Percentiles rank a stretch among this genome's conserved stretches.
These are phyloP conservation scores for Coprinopsis marcescibilis DNA, from an alignment of 768 basidiomycete species.

Conservation along the genomic window DNA sequence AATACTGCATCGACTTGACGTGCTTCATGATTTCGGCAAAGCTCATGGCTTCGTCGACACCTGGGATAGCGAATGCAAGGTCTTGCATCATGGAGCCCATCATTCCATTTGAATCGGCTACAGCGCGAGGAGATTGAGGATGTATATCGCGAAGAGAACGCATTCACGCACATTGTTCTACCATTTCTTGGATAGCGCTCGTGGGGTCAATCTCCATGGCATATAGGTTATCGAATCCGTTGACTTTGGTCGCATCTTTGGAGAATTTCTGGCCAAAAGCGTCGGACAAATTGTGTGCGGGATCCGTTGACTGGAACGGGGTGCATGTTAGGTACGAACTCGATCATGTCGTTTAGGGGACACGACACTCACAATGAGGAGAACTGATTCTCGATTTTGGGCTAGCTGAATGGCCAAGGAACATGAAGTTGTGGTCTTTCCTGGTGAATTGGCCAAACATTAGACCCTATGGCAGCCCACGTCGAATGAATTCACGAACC, in stretches of 20 bases:
- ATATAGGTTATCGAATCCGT: constrained; percentile 92
- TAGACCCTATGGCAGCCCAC: constrained; percentile 1
- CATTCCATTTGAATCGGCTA: constrained; percentile 85
- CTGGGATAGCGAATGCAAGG: constrained; percentile 96
- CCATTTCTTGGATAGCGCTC: constrained; percentile 97
- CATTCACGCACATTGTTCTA: constrained; percentile 80
- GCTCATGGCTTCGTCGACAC: constrained; percentile 99
- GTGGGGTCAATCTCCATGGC: constrained; percentile 99
- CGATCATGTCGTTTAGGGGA: neutral
- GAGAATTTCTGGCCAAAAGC: constrained; percentile 99
- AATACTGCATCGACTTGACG: constrained; percentile 99
- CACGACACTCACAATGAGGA: constrained; percentile 73
- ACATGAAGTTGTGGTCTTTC: constrained; percentile 98
- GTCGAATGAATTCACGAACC: constrained; percentile 45
- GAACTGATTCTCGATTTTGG: constrained; percentile 84
- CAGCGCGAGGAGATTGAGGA: constrained; percentile 5
- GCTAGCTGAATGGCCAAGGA: constrained; percentile 97
- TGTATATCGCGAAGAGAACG: neutral
- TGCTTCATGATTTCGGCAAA: constrained; percentile 99
- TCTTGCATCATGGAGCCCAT: constrained; percentile 99
- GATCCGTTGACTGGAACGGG: constrained; percentile 86
- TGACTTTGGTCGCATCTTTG: constrained; percentile 97
- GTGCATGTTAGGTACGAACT: constrained; percentile 1
- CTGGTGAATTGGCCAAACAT: constrained; percentile 31
- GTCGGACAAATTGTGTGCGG: constrained; percentile 98